Base-by-base conservation (phyloP, 2,329 filamentous ascomycete genomes). In the Alternaria triticina region DNA sequence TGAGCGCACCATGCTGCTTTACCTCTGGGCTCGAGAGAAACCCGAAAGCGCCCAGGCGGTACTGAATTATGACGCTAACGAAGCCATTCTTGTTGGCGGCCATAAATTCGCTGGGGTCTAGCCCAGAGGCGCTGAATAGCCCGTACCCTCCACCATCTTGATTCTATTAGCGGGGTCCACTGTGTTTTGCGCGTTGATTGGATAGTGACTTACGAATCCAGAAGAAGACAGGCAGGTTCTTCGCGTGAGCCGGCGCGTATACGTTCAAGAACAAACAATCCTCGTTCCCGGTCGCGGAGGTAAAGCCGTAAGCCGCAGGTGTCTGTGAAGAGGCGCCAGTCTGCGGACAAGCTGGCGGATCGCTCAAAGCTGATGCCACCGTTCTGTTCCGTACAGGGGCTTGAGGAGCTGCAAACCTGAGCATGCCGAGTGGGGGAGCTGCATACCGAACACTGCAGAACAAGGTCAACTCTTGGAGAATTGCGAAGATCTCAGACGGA, bases 61-160 rank as follows among this genome's bases (percentile, higher is more conserved):
- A 90, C 76, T 89, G 88, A 74, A 89, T 88, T 69, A 86, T 86
- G 52, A 89, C 86, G 57, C 87, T 83, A 13, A 90, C 78, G 51
- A 89, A 65, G 74, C 82, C 70, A 25, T 79, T 79, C 36, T 77
- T 74, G 49, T 87, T 88, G n/a, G 81, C 71, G 27, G 62, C 64
- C 70, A 78, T 74, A 51, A 78, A 71, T 36, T 77, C 72, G 20
- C 71, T 74, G 1, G 75, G 73, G 56, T 79, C 70, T 22, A 77
- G 69, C 33, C 72, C 73, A 8, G 66, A 67, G 11, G 74, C 69
- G 36, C 71, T 73, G 62, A 77, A 78, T 6, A 77, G 63, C 10
- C 71, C 77, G 61, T 82, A 82, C 3, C 78, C 79, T 54, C 80
- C 80, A 17, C 80, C 80, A 77, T 82, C 77, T 81, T 65, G 1